Evolutionary conservation across 2,329 filamentous ascomycete species (phyloP), one percentile per base, ranked within the genome.

Genomic region (Phaeosphaeria sp.): DNA sequence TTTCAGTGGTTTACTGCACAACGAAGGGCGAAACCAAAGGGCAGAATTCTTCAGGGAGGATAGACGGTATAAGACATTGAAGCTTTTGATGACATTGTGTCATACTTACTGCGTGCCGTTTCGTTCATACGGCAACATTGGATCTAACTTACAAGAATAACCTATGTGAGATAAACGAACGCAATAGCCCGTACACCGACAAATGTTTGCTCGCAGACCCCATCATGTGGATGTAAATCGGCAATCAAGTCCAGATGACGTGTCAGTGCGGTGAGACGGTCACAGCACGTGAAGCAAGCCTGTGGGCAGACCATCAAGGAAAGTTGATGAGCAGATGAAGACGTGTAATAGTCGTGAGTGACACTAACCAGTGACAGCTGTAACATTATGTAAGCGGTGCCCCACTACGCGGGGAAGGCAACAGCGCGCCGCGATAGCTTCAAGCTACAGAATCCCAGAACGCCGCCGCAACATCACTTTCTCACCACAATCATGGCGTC

Each of bases 401-500:
- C 43, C 43, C 43, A 39, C 43, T 25, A 36, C 52, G 63, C 58
- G 63, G 62, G 60, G 60, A 61, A 65, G 63, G 59, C 63, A 65
- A 52, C 59, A 64, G 58, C 56, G 50, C 17, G 43, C 50, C 25
- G 25, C 55, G 59, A 46, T 51, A 62, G 56, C 61, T 60, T 52
- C 56, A 43, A 60, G 56, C 59, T 62, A 53, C 50, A 25, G 56
- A 50, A 46, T 55, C 55, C 54, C 57, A 58, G 53, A 55, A 61
- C 60, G 59, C 55, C 20, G 21, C 52, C 46, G 56, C 55, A 58
- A 57, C 56, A 21, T 50, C 53, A 60, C 57, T 47, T 39, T 39
- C 36, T 25, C 50, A 52, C 55, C 55, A 52, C 63, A 56, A 62
- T 51, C 59, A 77, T 77, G 75, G 69, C 72, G 41, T 61, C 63